phyloP scores from a whole-genome alignment of 768 basidiomycete genomes.

The Mycena sanguinolenta region DNA sequence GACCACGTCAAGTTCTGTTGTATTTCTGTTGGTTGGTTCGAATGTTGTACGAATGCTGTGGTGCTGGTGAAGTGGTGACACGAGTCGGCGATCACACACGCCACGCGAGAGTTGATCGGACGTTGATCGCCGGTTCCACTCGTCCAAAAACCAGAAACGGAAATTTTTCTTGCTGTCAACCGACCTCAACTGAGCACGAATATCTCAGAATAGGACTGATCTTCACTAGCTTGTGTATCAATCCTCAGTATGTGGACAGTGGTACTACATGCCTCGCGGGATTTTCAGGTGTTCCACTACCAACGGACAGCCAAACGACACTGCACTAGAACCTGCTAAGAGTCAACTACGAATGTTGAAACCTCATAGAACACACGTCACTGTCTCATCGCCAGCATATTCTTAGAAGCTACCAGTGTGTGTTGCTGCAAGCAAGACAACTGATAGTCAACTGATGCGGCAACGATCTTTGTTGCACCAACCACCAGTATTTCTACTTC shows the following conservation, averaged over 20 bases:
- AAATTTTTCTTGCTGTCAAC: neutral
- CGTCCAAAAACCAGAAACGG: neutral
- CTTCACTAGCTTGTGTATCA: too few relatives aligned
- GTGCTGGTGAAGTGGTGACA: neutral
- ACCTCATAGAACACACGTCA: too few relatives aligned
- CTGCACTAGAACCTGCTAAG: neutral
- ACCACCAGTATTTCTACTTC: too few relatives aligned
- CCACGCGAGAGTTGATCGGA: too few relatives aligned
- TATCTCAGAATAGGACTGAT: neutral
- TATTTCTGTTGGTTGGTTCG: neutral
- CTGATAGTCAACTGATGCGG: neutral
- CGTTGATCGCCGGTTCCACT: neutral
- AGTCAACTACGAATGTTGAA: too few relatives aligned
- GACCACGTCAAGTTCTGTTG: neutral
- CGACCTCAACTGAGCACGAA: neutral
- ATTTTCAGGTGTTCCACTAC: neutral
- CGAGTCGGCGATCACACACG: neutral
- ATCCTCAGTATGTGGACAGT: too few relatives aligned
- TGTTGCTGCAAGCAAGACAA: conserved; percentile 8
- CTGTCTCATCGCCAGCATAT: too few relatives aligned
- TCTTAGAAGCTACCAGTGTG: neutral
- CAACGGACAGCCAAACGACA: neutral
- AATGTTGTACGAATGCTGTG: conserved; percentile 5
- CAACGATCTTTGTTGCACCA: too few relatives aligned
- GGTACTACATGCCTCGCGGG: too few relatives aligned